Evolutionary conservation across 2,329 filamentous ascomycete species (phyloP).

Genomic region (Coniochaeta sp.): DNA sequence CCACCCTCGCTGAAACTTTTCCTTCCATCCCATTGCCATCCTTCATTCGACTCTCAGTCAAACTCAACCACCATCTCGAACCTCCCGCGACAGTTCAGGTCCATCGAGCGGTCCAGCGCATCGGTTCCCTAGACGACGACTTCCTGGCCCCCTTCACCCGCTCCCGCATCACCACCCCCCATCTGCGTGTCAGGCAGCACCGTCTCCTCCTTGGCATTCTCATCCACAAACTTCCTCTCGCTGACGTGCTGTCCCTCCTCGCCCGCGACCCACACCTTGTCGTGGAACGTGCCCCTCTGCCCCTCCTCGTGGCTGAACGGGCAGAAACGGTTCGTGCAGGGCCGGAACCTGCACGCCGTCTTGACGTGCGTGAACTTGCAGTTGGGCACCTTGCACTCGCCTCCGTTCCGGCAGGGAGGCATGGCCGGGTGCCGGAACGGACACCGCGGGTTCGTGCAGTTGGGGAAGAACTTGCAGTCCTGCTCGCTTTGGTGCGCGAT

Average conservation of each 20-base stretch:
- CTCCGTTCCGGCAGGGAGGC: constrained; percentile 85
- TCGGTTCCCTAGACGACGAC: constrained; percentile 1
- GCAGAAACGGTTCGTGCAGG: constrained; percentile 84
- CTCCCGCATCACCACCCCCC: background rate
- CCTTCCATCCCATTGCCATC: background rate
- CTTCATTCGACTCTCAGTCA: background rate
- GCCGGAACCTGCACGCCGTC: constrained; percentile 82
- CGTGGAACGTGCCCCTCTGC: constrained; percentile 75
- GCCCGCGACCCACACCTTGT: constrained; percentile 84
- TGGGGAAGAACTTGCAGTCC: constrained; percentile 86
- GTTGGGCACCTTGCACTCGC: constrained; percentile 70
- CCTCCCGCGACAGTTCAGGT: background rate
- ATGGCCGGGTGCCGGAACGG: constrained; percentile 83
- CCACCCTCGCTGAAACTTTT: background rate
- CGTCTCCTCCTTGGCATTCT: constrained; percentile 60
- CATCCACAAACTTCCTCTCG: constrained; percentile 80
- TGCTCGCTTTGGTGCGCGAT: constrained; percentile 72
- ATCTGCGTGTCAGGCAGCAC: constrained; percentile 51
- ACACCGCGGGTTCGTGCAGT: constrained; percentile 82
- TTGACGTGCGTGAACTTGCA: constrained; percentile 89
- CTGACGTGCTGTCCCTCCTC: constrained; percentile 63
- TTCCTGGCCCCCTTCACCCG: background rate
- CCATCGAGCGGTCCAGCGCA: background rate
- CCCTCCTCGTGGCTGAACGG: constrained; percentile 87
- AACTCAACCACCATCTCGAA: background rate